phyloP scores from a whole-genome alignment of 2,329 filamentous ascomycete genomes.

The Atkinsonella hypoxylon region DNA sequence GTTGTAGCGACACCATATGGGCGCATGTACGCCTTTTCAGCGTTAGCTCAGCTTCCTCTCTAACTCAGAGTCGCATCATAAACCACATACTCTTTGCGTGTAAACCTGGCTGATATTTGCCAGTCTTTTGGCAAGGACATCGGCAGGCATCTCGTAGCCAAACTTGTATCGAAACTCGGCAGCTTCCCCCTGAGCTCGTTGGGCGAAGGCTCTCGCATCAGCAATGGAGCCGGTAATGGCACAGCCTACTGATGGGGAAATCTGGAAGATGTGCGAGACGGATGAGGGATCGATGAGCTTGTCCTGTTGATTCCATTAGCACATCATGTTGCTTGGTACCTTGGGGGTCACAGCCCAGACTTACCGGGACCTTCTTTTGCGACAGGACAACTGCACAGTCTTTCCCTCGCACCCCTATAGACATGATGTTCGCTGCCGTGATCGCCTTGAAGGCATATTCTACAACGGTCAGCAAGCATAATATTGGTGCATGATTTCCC shows the following conservation, averaged over 20 bases:
- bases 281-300: slow-evolving; percentile 97
- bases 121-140: slow-evolving; percentile 89
- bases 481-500: background rate
- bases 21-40: slow-evolving; percentile 75
- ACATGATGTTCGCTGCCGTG: slow-evolving; percentile 98
- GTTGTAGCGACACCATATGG: slow-evolving; percentile 93
- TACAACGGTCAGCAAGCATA: slow-evolving; percentile 25
- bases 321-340: background rate
- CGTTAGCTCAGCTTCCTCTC: background rate
- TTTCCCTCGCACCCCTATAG: slow-evolving; percentile 90
- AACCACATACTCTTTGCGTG: slow-evolving; percentile 67
- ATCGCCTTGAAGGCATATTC: slow-evolving; percentile 99
- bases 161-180: slow-evolving; percentile 98
- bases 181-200: slow-evolving; percentile 86
- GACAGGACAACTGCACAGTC: slow-evolving; percentile 94
- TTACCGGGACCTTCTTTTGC: slow-evolving; percentile 98
- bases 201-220: slow-evolving; percentile 86
- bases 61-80: background rate
- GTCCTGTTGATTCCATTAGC: slow-evolving; percentile 46
- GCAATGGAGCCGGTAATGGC: slow-evolving; percentile 99
- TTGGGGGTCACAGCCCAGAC: slow-evolving; percentile 19
- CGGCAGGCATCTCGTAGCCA: slow-evolving; percentile 98
- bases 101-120: slow-evolving; percentile 99
- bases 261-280: slow-evolving; percentile 93
- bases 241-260: slow-evolving; percentile 91